Evolutionary conservation across 164 flowering plant species (phyloP).

Genomic region (Sedum album): DNA sequence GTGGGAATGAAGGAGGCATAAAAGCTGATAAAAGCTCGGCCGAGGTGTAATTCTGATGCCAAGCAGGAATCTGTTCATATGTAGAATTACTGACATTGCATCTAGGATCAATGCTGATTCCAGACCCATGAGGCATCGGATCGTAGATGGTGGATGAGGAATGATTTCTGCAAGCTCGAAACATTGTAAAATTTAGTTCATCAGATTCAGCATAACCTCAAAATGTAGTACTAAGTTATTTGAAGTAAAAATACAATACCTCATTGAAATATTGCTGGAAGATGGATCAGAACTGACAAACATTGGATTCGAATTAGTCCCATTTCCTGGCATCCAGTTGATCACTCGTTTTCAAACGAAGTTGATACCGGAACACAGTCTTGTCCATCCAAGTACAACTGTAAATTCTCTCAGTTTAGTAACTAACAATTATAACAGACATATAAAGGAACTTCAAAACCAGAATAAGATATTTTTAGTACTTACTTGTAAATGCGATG

Average conservation of each 20-base stretch:
- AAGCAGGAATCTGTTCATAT: not conserved
- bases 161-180: not conserved
- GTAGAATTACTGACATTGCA: slow-evolving; percentile 5
- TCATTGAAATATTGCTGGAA: slow-evolving; percentile 1
- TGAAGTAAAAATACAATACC: not conserved
- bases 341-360: slow-evolving; percentile 4
- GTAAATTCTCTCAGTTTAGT: not conserved
- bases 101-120: not conserved
- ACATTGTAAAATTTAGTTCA: not conserved
- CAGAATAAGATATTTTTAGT: not conserved
- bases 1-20: slow-evolving; percentile 10
- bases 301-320: not conserved
- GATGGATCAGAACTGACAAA: slow-evolving; percentile 8
- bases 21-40: slow-evolving; percentile 13
- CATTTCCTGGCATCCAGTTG: slow-evolving; percentile 10
- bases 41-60: slow-evolving; percentile 10
- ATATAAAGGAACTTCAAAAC: too few relatives aligned
- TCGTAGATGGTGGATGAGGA: not conserved
- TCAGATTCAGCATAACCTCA: not conserved
- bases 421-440: too few relatives aligned
- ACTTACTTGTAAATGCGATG: slow-evolving; percentile 31
- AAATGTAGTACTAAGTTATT: not conserved
- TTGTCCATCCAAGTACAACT: slow-evolving; percentile 9
- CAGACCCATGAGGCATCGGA: slow-evolving; percentile 5
- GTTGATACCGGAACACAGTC: not conserved